phyloP scores from a whole-genome alignment of 2,329 filamentous ascomycete genomes.

The Grosmannia clavigera region DNA sequence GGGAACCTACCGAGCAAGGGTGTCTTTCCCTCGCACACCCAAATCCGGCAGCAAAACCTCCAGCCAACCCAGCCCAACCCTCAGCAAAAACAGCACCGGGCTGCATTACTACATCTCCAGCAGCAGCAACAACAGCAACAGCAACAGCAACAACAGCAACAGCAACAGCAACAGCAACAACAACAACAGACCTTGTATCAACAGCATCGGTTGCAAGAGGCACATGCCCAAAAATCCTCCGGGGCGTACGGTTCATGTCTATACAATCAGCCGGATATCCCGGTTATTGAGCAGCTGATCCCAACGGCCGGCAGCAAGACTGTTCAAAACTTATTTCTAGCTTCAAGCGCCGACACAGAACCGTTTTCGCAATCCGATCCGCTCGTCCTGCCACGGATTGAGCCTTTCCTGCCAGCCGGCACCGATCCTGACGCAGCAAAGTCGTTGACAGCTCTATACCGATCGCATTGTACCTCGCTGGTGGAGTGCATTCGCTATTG shows the following conservation, averaged over 20 bases:
- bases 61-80: background rate
- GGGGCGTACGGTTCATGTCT: slow-evolving; percentile 31
- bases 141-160: slow-evolving; percentile 19
- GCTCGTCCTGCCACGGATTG: slow-evolving; percentile 74
- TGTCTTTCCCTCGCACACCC: background rate
- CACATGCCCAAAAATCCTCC: background rate
- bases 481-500: slow-evolving; percentile 93
- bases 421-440: slow-evolving; percentile 82
- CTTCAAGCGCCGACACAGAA: slow-evolving; percentile 38
- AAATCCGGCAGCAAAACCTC: background rate
- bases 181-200: background rate
- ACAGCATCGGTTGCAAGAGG: slow-evolving; percentile 1
- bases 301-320: slow-evolving; percentile 46
- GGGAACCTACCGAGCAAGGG: slow-evolving; percentile 1
- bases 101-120: slow-evolving; percentile 1
- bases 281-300: slow-evolving; percentile 45
- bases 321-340: slow-evolving; percentile 46
- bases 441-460: slow-evolving; percentile 76
- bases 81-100: slow-evolving; percentile 4
- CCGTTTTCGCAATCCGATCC: slow-evolving; percentile 52
- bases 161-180: slow-evolving; percentile 5
- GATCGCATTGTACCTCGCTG: slow-evolving; percentile 87
- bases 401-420: slow-evolving; percentile 63
- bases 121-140: slow-evolving; percentile 5
- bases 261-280: slow-evolving; percentile 46